Conservation (phyloP, 495 filamentous ascomycete genomes). For the Lepidopterella palustris region DNA sequence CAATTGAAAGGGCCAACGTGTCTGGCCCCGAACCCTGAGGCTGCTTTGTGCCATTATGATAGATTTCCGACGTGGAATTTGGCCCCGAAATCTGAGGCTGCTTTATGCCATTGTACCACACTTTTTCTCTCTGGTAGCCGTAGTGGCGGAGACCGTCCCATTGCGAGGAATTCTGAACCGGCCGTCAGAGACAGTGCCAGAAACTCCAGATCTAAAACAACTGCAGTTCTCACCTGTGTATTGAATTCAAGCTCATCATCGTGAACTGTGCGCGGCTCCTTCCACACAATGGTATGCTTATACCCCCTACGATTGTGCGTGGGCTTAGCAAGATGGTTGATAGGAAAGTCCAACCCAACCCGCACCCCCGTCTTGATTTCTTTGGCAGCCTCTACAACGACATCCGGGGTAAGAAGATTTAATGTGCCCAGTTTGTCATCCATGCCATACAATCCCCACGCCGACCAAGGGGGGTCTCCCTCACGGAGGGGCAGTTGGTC, state of each 20-base stretch:
- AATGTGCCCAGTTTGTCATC: slow-evolving; percentile 22
- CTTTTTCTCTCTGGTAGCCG: slow-evolving; percentile 44
- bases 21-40: not conserved
- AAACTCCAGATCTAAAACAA: not conserved
- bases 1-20: not conserved
- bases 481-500: slow-evolving; percentile 17
- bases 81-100: no score
- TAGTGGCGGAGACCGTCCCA: slow-evolving; percentile 46
- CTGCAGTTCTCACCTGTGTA: slow-evolving; percentile 43
- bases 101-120: slow-evolving; percentile 53
- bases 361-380: slow-evolving; percentile 21
- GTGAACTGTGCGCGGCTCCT: slow-evolving; percentile 32
- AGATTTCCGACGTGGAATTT: slow-evolving; percentile 42
- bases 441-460: slow-evolving; percentile 23
- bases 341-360: slow-evolving; percentile 9
- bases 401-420: slow-evolving; percentile 22
- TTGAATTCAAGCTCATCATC: slow-evolving; percentile 47
- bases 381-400: slow-evolving; percentile 16
- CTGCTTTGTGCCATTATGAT: not conserved
- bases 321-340: no score
- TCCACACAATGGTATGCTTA: slow-evolving; percentile 15
- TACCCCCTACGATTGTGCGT: not conserved
- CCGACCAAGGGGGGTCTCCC: slow-evolving; percentile 18
- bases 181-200: not conserved
- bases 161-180: slow-evolving; percentile 28